Percentiles rank a stretch among this genome's conserved stretches.
Evolutionary conservation across 805 yeast species (phyloP).

Genomic region (Pichia occidentalis): DNA sequence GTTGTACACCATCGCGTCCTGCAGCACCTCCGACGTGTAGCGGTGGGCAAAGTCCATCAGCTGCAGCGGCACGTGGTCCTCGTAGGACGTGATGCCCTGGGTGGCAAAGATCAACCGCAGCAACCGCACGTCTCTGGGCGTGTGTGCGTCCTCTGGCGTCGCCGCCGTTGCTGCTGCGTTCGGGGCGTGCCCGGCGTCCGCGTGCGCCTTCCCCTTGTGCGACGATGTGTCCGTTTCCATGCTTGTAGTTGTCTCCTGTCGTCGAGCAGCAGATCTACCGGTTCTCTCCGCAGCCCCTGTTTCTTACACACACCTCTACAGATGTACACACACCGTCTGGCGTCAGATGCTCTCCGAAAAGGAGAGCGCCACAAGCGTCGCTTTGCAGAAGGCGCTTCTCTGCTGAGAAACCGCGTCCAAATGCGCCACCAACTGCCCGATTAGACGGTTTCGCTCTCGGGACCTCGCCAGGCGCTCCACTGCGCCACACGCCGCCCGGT

Average conservation of each 20-base stretch:
- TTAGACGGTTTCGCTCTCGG: too few relatives aligned
- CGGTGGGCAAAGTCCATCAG: conserved; percentile 94
- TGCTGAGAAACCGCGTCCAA: not conserved
- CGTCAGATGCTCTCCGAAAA: too few relatives aligned
- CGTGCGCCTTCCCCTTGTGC: not conserved
- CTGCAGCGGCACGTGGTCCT: conserved; percentile 93
- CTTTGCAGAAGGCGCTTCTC: not conserved
- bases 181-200: not conserved
- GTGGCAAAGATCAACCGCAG: conserved; percentile 88
- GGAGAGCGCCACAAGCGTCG: too few relatives aligned
- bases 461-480: too few relatives aligned
- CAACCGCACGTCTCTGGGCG: conserved; percentile 88
- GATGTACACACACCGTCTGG: too few relatives aligned
- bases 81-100: conserved; percentile 84
- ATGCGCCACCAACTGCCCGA: not conserved
- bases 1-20: conserved; percentile 82
- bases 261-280: too few relatives aligned
- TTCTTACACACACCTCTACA: too few relatives aligned
- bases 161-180: not conserved
- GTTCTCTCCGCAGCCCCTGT: too few relatives aligned
- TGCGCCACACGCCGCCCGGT: too few relatives aligned
- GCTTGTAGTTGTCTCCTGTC: too few relatives aligned
- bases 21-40: conserved; percentile 78
- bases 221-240: not conserved
- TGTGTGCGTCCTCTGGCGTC: conserved; percentile 17